A percentile compares a stretch with the other conserved stretches of the same genome.
Evolutionary conservation across 441 rosid genomes (phyloP).

Genomic region (Hura crepitans): DNA sequence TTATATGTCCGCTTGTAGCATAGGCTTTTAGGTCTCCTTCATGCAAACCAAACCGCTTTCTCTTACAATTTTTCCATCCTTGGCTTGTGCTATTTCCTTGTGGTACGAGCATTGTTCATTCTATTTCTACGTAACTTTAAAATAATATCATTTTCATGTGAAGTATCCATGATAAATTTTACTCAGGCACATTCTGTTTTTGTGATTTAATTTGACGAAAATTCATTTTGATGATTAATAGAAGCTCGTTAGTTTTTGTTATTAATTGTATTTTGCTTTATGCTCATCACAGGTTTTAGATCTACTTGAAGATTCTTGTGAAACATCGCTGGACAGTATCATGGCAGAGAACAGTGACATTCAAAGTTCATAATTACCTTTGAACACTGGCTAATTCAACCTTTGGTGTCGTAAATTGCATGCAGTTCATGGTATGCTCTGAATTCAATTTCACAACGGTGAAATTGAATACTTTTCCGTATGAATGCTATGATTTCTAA

Average conservation of each 20-base stretch:
- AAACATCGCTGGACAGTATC: constrained; percentile 72
- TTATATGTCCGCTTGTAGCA: neutral
- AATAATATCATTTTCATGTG: too few species aligned
- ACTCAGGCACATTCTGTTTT: neutral
- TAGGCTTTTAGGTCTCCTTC: neutral
- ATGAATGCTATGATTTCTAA: neutral
- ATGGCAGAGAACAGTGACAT: constrained; percentile 35
- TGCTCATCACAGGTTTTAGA: constrained; percentile 57
- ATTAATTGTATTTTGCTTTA: neutral
- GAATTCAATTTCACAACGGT: too few species aligned
- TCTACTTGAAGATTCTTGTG: constrained; percentile 89
- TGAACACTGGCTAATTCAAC: constrained; percentile 11
- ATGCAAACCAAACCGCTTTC: neutral
- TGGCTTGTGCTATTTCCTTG: neutral
- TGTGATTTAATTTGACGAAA: neutral
- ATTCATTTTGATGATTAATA: neutral
- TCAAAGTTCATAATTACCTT: constrained; percentile 15
- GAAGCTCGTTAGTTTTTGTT: neutral
- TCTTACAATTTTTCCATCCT: neutral
- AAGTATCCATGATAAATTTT: neutral
- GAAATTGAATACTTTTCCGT: constrained; percentile 4
- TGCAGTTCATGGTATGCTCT: neutral
- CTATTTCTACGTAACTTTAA: neutral
- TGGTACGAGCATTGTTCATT: neutral
- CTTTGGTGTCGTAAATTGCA: neutral